Base-by-base conservation (phyloP, 2,329 filamentous ascomycete genomes). In the Fusarium duplospermum region DNA sequence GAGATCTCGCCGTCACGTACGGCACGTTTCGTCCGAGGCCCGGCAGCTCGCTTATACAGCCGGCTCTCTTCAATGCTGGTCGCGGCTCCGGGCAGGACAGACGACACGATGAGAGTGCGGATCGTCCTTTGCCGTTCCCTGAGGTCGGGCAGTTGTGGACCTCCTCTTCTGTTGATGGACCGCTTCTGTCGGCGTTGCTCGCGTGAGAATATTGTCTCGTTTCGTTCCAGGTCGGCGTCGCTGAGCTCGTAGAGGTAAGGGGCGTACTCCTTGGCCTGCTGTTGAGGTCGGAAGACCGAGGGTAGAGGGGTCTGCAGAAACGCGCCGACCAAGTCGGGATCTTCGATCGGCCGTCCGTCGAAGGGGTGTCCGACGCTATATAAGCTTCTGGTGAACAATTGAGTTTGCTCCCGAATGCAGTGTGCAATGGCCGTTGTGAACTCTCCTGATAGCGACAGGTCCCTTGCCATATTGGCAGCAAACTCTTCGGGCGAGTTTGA, bases 381-480 rank as follows among this genome's bases (percentile, higher is more conserved):
- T 69, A 99, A 86, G 79, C 95, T 97, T 81, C 94, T 93, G 7
- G 95, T 97, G 82, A 98, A 99, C 33, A 98, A 89, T 81, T 99
- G 96, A 45, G 93, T 92, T 83, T 99, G 96, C 83, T 99, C 96
- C 71, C 96, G 93, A 79, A 99, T 99, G 70, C 94, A 98, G 84
- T 99, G 96, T 14, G 96, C 96, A 81, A 99, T 98, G 9, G 96
- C 96, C 0, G 96, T 99, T 3, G 94, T 95, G 79, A 99, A 99
- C 82, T 99, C 96, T 73, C 96, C 96, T 1, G 94, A 94, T 20
- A 99, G 88, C 6, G 95, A 95, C 29, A 99, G 88, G 79, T 99
- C 96, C 68, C 91, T 90, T 0, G 95, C 92, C 94, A 98, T 97
- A 80, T 92, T 92, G 70, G 90, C 87, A 29, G 96, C 96, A 82